A percentile compares a stretch with the other conserved stretches of the same genome.
Conservation (phyloP, 164 flowering plant species). For the Aristolochia contorta region DNA sequence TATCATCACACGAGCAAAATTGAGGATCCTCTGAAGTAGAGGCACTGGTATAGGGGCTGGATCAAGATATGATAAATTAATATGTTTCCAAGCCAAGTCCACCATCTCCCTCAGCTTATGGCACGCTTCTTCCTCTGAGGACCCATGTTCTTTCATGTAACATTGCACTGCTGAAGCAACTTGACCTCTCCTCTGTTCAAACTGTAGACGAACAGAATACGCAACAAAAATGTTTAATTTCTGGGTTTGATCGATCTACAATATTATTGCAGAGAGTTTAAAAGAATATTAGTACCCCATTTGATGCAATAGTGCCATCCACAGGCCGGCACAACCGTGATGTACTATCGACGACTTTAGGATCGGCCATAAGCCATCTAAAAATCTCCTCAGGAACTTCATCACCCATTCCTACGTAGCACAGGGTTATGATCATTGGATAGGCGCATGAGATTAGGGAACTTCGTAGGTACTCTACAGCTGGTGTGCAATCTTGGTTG, state of each 20-base stretch:
- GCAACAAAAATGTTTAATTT: not conserved
- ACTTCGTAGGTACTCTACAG: conserved; percentile 18
- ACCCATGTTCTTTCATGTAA: conserved; percentile 12
- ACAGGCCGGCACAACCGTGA: conserved; percentile 4
- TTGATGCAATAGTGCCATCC: conserved; percentile 16
- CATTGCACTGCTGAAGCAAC: conserved; percentile 19
- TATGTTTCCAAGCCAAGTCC: conserved; percentile 13
- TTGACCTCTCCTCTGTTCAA: conserved; percentile 32
- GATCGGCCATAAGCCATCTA: conserved; percentile 18
- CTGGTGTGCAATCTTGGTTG: not conserved
- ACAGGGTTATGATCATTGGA: not conserved
- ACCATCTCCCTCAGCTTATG: not conserved
- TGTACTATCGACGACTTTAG: conserved; percentile 6
- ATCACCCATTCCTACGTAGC: conserved; percentile 24
- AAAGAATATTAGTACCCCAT: conserved; percentile 6
- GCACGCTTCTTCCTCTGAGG: conserved; percentile 15
- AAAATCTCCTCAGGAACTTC: conserved; percentile 17
- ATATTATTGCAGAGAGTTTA: too few species aligned
- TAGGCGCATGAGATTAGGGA: conserved; percentile 10
- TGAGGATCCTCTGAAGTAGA: not conserved
- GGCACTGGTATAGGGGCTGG: not conserved
- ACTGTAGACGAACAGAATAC: conserved; percentile 13
- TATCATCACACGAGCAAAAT: conserved; percentile 3
- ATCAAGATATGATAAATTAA: conserved; percentile 5
- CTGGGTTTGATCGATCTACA: not conserved